Percentiles rank a stretch among this genome's conserved stretches.
phyloP scores from a whole-genome alignment of 2,329 filamentous ascomycete species.

The Cercospora janseana region DNA sequence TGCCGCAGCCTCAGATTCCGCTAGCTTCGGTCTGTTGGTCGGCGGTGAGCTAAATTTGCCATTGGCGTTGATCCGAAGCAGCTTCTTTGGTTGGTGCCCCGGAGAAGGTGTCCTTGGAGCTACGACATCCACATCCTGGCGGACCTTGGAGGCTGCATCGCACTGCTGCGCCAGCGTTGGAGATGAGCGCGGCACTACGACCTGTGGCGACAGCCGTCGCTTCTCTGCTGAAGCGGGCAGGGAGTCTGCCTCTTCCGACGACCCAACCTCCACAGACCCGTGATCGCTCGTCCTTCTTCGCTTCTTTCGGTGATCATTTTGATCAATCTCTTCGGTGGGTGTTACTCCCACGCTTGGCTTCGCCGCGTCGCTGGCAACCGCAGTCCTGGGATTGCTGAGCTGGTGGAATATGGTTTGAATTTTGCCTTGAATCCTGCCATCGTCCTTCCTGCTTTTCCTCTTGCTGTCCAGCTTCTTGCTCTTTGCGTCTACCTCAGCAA shows the following conservation, averaged over 20 bases:
- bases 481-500: constrained; percentile 10
- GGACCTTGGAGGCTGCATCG: neutral
- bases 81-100: constrained; percentile 37
- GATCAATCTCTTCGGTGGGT: neutral
- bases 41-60: constrained; percentile 49
- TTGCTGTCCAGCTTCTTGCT: constrained; percentile 21
- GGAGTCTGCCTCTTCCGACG: neutral
- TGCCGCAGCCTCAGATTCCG: constrained; percentile 23
- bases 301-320: constrained; percentile 38
- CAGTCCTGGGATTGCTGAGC: constrained; percentile 27
- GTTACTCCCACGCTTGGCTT: neutral
- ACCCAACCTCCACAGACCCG: constrained; percentile 22
- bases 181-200: constrained; percentile 28
- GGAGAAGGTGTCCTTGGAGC: constrained; percentile 10
- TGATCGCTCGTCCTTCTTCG: constrained; percentile 39
- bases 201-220: constrained; percentile 18
- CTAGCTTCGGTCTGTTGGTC: constrained; percentile 32
- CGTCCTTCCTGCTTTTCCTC: constrained; percentile 20
- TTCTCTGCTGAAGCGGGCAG: neutral
- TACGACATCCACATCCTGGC: neutral
- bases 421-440: constrained; percentile 23
- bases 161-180: constrained; percentile 14
- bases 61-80: constrained; percentile 44
- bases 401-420: constrained; percentile 34
- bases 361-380: neutral